Conservation (phyloP, 2,329 filamentous ascomycete genomes). For the Diplodia mutila region DNA sequence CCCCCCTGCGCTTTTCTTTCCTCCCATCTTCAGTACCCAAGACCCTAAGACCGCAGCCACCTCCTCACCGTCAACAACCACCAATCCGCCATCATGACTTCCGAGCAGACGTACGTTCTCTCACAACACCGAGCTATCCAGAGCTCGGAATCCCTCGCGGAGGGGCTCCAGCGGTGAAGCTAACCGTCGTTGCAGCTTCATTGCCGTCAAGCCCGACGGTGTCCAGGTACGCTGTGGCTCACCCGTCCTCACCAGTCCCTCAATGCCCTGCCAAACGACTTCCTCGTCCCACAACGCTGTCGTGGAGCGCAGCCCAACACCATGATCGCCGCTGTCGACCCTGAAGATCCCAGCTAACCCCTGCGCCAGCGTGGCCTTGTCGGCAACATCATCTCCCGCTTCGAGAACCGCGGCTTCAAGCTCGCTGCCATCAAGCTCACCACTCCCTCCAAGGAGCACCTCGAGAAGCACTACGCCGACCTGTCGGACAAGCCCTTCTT, state of each 20-base stretch:
- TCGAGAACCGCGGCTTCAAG: slow-evolving; percentile 99
- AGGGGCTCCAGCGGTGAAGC: slow-evolving; percentile 32
- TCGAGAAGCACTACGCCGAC: slow-evolving; percentile 97
- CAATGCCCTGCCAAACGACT: neutral
- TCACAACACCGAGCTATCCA: neutral
- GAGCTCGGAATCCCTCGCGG: slow-evolving; percentile 3
- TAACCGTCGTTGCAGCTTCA: slow-evolving; percentile 72
- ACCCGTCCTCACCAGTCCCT: no score
- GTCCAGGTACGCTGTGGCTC: slow-evolving; percentile 74
- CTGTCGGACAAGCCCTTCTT: slow-evolving; percentile 96
- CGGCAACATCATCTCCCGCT: slow-evolving; percentile 96
- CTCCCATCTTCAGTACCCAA: slow-evolving; percentile 52
- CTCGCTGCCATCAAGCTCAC: slow-evolving; percentile 96
- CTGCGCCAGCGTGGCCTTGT: slow-evolving; percentile 82
- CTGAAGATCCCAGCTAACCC: slow-evolving; percentile 18
- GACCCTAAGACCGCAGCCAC: slow-evolving; percentile 51
- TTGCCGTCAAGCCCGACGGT: slow-evolving; percentile 99
- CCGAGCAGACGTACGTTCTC: slow-evolving; percentile 83
- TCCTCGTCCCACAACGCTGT: neutral
- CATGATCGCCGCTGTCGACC: slow-evolving; percentile 14
- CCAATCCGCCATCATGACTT: slow-evolving; percentile 56
- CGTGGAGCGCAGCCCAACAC: neutral
- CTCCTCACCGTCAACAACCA: slow-evolving; percentile 40
- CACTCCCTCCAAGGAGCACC: slow-evolving; percentile 87
- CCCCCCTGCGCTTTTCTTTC: slow-evolving; percentile 33